Evolutionary conservation across 768 basidiomycete species (phyloP).

Genomic region (Psilocybe cubensis): DNA sequence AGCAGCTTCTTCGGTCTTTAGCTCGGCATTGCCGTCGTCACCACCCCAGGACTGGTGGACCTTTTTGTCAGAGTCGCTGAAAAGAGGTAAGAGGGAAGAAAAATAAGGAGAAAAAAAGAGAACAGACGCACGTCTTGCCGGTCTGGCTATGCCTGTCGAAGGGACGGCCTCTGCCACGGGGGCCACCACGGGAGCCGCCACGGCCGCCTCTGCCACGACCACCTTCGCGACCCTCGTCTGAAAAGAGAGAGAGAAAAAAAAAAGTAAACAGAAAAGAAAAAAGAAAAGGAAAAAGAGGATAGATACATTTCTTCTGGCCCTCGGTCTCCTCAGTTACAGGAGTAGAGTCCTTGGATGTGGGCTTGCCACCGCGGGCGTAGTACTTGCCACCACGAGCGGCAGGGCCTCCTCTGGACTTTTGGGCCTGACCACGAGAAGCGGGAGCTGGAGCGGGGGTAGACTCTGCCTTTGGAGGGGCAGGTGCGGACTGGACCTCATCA

Average conservation of each 20-base stretch:
- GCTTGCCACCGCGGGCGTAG: slow-evolving; percentile 64
- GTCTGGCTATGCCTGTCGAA: slow-evolving; percentile 89
- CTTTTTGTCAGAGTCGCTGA: slow-evolving; percentile 93
- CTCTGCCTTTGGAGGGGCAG: slow-evolving; percentile 30
- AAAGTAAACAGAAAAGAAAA: slow-evolving; percentile 16
- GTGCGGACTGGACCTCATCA: slow-evolving; percentile 52
- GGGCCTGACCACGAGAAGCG: slow-evolving; percentile 48
- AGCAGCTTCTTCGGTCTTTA: slow-evolving; percentile 80
- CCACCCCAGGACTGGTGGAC: slow-evolving; percentile 95
- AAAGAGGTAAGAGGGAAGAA: slow-evolving; percentile 13
- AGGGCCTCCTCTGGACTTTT: slow-evolving; percentile 29
- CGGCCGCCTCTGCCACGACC: slow-evolving; percentile 50
- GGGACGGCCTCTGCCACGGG: slow-evolving; percentile 69
- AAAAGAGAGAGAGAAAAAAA: slow-evolving; percentile 18
- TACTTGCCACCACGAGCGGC: slow-evolving; percentile 56
- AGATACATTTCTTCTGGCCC: slow-evolving; percentile 34
- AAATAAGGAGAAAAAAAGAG: slow-evolving; percentile 1
- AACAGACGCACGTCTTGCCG: slow-evolving; percentile 69
- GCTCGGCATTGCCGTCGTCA: slow-evolving; percentile 83
- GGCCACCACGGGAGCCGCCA: slow-evolving; percentile 50
- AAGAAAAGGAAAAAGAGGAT: slow-evolving; percentile 7
- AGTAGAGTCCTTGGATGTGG: slow-evolving; percentile 39
- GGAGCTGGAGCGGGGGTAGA: slow-evolving; percentile 42
- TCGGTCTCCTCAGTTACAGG: slow-evolving; percentile 36
- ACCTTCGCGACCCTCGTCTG: slow-evolving; percentile 45